A percentile compares a stretch with the other conserved stretches of the same genome.
These are phyloP conservation scores for Aspergillus brunneoviolaceus DNA, from an alignment of 2,329 filamentous ascomycete genomes.

Conservation along the genomic window DNA sequence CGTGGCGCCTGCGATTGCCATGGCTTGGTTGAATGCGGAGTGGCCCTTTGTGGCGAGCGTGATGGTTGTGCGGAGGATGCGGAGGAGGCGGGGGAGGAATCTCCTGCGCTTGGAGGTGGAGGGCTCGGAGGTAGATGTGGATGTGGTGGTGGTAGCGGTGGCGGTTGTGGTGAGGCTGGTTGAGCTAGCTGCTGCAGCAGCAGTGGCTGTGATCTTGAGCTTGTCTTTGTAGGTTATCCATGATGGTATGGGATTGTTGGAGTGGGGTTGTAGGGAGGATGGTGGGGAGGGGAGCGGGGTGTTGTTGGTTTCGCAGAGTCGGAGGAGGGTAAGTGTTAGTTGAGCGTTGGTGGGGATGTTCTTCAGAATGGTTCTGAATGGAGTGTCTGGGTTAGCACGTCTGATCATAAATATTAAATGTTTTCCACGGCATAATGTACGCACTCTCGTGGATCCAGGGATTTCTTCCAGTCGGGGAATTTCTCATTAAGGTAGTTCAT, in stretches of 20 bases:
- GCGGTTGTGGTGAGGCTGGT: conserved; percentile 41
- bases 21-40: conserved; percentile 69
- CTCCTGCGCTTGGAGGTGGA: conserved; percentile 37
- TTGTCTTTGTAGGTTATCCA: conserved; percentile 43
- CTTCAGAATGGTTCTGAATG: conserved; percentile 64
- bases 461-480: conserved; percentile 71
- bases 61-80: conserved; percentile 56
- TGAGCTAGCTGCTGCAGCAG: conserved; percentile 19
- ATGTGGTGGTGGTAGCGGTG: conserved; percentile 37
- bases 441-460: conserved; percentile 68
- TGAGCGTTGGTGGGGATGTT: conserved; percentile 86
- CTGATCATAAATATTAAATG: background rate
- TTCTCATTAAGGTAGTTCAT: conserved; percentile 50
- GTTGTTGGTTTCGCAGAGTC: conserved; percentile 78
- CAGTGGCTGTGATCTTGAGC: conserved; percentile 36
- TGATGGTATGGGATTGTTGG: conserved; percentile 33
- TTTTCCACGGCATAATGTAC: conserved; percentile 13
- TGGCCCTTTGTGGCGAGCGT: conserved; percentile 70
- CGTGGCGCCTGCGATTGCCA: conserved; percentile 61
- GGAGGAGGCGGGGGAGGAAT: conserved; percentile 26
- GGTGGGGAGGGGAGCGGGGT: conserved; percentile 70
- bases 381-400: background rate
- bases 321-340: conserved; percentile 75
- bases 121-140: background rate
- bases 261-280: conserved; percentile 17